phyloP scores from a whole-genome alignment of 331 rosid species.

The Saraca asoca region DNA sequence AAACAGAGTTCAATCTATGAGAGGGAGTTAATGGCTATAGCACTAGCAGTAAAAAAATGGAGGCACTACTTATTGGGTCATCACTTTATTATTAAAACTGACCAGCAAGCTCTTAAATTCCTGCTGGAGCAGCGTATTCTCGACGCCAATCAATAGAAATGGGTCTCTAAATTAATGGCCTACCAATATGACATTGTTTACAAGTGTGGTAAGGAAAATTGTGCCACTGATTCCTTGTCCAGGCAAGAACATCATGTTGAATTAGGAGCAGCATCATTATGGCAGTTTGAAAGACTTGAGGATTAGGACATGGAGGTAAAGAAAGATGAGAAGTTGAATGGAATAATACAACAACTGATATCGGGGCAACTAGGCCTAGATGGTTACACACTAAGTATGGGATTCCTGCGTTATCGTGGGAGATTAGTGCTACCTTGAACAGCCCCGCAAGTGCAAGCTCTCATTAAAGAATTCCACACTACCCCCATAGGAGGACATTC shows the following conservation, averaged over 20 bases:
- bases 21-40: not conserved
- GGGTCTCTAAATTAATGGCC: conserved; percentile 8
- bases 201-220: not conserved
- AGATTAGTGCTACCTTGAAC: too few relatives aligned
- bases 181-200: not conserved
- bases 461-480: not conserved
- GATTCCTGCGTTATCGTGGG: too few relatives aligned
- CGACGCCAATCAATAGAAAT: not conserved
- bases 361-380: too few relatives aligned
- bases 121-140: not conserved
- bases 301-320: too few relatives aligned
- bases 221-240: not conserved
- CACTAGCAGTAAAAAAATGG: not conserved
- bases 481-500: not conserved
- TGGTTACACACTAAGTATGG: not conserved
- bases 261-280: too few relatives aligned
- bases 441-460: too few relatives aligned
- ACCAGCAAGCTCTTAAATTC: not conserved
- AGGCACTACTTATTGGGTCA: not conserved
- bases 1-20: not conserved
- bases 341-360: too few relatives aligned
- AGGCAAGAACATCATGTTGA: too few relatives aligned
- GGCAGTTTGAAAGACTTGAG: too few relatives aligned
- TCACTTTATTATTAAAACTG: not conserved
- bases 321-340: too few relatives aligned